Evolutionary conservation across 768 basidiomycete genomes (phyloP), one percentile per base, ranked within the genome.

Genomic region (Clitopilus passeckerianus): DNA sequence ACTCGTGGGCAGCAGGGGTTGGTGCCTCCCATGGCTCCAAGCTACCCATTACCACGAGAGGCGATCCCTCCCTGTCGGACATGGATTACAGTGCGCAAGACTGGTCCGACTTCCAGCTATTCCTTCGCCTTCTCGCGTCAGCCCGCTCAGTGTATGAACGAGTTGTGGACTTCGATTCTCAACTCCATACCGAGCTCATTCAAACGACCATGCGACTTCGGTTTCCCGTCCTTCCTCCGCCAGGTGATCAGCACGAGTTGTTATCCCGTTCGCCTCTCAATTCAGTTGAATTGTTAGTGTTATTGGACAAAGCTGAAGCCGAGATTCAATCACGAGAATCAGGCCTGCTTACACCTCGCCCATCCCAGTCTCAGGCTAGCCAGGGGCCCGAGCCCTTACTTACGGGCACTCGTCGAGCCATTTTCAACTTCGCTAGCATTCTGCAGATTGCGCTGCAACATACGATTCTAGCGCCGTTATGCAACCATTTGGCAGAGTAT

Each of bases 1-100:
- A 86, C 46, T 74, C 72, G 54, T 86, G 84, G 79, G 85, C 82
- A 14, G 76, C 77, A 8, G 46, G 46, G 5, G 18, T 23, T 10
- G 46, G 6, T 10, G 46, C 18, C 46, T 50, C 18, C 3, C 46
- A 23, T 12, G 22, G n/a, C 10, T 50, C 46, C 10, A n/a, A 14
- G 5, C 46, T 5, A 50, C 12, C 4, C 20, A 12, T 10, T 23
- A 23, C 22, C 20, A n/a, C 46, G 10, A 50, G 20, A 22, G 46
- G 37, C 12, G n/a, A 50, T 22, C 20, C 20, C 9, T 50, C 93
- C 54, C 76, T 95, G 34, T 84, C 85, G 0, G 89, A 89, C 67
- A 73, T 92, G 61, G 92, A 98, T 72, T 98, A 97, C 67, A 87
- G 90, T 1, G 75, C 87, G 3, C 86, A 93, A 59, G 95, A 98